Conservation (phyloP, 225 moss, liverwort and hornwort species). For the Anthoceros angustus region DNA sequence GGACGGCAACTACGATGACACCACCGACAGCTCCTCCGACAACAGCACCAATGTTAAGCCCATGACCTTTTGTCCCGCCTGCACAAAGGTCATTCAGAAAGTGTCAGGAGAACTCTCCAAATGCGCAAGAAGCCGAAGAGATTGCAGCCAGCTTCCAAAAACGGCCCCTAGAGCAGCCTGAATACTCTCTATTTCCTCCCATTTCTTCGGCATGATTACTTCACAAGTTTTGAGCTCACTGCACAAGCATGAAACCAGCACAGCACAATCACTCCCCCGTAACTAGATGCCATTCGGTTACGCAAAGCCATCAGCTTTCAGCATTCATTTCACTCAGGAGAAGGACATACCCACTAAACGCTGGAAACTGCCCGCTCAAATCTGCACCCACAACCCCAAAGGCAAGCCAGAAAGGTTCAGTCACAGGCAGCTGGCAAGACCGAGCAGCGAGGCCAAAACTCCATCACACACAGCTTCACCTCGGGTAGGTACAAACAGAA, state of each 20-base stretch:
- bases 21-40: constrained; percentile 42
- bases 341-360: constrained; percentile 23
- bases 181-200: too few relatives aligned
- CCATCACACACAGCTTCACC: constrained; percentile 20
- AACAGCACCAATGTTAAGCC: constrained; percentile 18
- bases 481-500: constrained; percentile 50
- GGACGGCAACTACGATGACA: constrained; percentile 13
- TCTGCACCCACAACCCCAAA: constrained; percentile 12
- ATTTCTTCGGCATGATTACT: too few relatives aligned
- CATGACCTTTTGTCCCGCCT: constrained; percentile 11
- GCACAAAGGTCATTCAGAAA: constrained; percentile 1
- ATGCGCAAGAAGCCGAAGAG: neutral
- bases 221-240: too few relatives aligned
- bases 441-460: neutral
- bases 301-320: neutral
- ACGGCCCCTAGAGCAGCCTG: too few relatives aligned
- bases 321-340: neutral
- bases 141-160: too few relatives aligned
- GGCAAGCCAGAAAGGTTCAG: neutral
- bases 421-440: constrained; percentile 8
- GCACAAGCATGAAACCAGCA: too few relatives aligned
- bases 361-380: constrained; percentile 17
- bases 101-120: neutral
- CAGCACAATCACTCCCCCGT: neutral
- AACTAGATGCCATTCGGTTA: neutral